Conservation (phyloP, 2,329 filamentous ascomycete species). For the Sarocladium brachiariae region DNA sequence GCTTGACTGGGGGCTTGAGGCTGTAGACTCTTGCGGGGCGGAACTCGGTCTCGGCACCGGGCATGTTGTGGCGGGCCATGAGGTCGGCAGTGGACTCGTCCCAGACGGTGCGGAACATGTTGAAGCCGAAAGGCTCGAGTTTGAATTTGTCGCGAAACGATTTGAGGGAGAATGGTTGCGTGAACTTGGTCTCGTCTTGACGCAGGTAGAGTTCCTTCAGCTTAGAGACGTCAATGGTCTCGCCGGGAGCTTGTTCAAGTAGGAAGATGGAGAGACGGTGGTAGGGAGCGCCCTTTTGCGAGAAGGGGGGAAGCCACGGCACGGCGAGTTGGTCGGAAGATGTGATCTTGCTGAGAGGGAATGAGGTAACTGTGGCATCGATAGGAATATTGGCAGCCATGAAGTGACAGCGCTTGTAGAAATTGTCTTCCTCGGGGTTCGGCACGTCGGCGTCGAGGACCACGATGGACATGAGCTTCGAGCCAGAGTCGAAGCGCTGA, state of each 20-base stretch:
- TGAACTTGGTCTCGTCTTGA: conserved; percentile 34
- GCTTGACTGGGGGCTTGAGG: conserved; percentile 54
- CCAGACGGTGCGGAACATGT: conserved; percentile 83
- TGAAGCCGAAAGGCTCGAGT: conserved; percentile 70
- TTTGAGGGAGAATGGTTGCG: conserved; percentile 57
- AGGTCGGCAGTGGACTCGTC: conserved; percentile 82
- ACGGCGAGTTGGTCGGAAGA: conserved; percentile 59
- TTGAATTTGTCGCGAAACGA: conserved; percentile 64
- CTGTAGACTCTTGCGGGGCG: conserved; percentile 70
- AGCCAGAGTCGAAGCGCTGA: conserved; percentile 75
- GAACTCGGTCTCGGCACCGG: conserved; percentile 77
- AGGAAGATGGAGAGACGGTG: conserved; percentile 82
- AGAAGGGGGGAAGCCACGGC: conserved; percentile 79
- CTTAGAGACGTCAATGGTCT: conserved; percentile 48
- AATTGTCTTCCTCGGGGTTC: conserved; percentile 65
- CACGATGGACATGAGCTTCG: conserved; percentile 75
- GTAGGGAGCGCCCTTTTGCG: conserved; percentile 85
- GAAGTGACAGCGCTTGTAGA: conserved; percentile 79
- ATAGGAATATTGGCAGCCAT: conserved; percentile 62
- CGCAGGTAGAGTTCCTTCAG: conserved; percentile 45
- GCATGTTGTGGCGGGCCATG: conserved; percentile 71
- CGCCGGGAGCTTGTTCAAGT: conserved; percentile 65
- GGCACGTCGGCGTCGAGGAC: conserved; percentile 91
- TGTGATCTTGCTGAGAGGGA: conserved; percentile 57
- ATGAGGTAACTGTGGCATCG: conserved; percentile 44